A percentile compares a stretch with the other conserved stretches of the same genome.
Conservation (phyloP, 805 yeast genomes). For the Monosporozyma unispora region DNA sequence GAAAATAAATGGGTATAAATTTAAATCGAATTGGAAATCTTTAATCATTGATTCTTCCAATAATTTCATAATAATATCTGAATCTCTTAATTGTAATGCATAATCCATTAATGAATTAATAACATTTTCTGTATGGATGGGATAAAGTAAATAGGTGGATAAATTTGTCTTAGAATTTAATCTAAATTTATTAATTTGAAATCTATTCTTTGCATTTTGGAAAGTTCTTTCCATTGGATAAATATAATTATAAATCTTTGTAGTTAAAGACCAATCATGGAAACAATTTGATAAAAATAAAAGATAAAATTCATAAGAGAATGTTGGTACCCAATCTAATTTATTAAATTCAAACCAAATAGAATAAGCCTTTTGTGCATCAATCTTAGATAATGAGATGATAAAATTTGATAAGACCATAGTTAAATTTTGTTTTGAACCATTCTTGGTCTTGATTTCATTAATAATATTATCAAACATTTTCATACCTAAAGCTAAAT, state of each 20-base stretch:
- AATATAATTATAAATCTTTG: conserved; percentile 32
- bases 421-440: conserved; percentile 31
- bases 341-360: conserved; percentile 32
- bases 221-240: conserved; percentile 27
- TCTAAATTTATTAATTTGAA: background rate
- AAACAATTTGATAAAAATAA: conserved; percentile 30
- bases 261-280: conserved; percentile 27
- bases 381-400: conserved; percentile 30
- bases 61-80: conserved; percentile 30
- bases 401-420: conserved; percentile 38
- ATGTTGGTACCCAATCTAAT: conserved; percentile 35
- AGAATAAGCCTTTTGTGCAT: conserved; percentile 29
- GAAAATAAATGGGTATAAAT: conserved; percentile 29
- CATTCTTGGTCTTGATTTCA: conserved; percentile 33
- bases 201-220: conserved; percentile 1
- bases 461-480: conserved; percentile 47
- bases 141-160: conserved; percentile 19
- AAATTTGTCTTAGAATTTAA: conserved; percentile 1
- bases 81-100: conserved; percentile 24
- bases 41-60: conserved; percentile 34
- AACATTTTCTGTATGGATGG: conserved; percentile 18
- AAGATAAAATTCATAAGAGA: conserved; percentile 32
- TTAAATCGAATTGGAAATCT: conserved; percentile 24
- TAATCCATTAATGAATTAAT: conserved; percentile 22
- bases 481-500: conserved; percentile 42